Conservation (phyloP, 1,284 basidiomycete species). For the Vanrija sp. region DNA sequence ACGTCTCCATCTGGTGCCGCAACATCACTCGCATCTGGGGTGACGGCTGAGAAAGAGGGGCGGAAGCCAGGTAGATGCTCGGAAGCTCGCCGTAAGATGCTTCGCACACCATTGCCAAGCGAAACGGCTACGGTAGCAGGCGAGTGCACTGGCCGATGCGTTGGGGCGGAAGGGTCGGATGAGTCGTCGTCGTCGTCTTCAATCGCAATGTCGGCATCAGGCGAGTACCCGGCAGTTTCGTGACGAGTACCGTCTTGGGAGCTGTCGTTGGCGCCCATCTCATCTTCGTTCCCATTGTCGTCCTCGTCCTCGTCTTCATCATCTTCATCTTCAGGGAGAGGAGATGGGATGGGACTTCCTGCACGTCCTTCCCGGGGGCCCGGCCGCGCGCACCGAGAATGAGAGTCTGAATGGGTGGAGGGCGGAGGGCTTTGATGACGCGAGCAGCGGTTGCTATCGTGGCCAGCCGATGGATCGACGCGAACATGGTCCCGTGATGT, state of each 20-base stretch:
- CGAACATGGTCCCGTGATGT: constrained; percentile 29
- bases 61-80: constrained; percentile 31
- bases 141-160: not conserved
- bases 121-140: not conserved
- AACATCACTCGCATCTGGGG: not conserved
- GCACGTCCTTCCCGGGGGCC: constrained; percentile 36
- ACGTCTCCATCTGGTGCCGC: not conserved
- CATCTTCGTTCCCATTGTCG: constrained; percentile 46
- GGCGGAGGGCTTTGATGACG: constrained; percentile 40
- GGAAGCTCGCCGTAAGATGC: constrained; percentile 33
- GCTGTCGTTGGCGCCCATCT: constrained; percentile 20
- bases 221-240: not conserved
- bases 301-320: constrained; percentile 57
- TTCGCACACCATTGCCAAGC: constrained; percentile 15
- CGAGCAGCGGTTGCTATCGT: constrained; percentile 23
- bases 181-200: constrained; percentile 4
- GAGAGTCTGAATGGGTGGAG: constrained; percentile 13
- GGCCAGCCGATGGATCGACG: constrained; percentile 20
- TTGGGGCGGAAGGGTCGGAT: not conserved
- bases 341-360: constrained; percentile 33
- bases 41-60: constrained; percentile 13
- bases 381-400: constrained; percentile 20
- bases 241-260: constrained; percentile 4
- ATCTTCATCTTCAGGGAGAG: constrained; percentile 50
- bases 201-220: not conserved